Conservation (phyloP, 139 green algal species). For the Tetradesmus lagerheimii region DNA sequence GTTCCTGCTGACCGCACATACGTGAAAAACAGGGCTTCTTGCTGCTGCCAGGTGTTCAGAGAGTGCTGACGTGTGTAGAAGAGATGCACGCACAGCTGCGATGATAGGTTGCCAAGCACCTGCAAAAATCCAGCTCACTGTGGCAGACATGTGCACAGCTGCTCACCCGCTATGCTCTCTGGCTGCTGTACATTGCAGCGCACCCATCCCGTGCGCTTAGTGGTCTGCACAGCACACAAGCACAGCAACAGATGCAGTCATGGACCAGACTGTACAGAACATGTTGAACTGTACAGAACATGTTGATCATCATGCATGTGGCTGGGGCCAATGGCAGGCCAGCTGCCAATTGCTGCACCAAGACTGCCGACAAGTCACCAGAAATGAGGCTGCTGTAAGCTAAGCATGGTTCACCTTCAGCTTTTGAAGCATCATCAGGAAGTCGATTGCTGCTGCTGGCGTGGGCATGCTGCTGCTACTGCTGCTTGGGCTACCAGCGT, state of each 20-base stretch:
- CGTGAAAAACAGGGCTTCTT: no score
- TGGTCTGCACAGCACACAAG: slow-evolving; percentile 66
- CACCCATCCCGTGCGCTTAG: slow-evolving; percentile 93
- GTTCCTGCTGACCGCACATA: no score
- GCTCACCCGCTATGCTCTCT: slow-evolving; percentile 88
- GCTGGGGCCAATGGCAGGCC: no score
- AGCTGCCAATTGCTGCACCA: not conserved
- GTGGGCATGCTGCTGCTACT: slow-evolving; percentile 43
- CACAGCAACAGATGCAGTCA: not conserved
- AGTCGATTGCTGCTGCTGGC: slow-evolving; percentile 73
- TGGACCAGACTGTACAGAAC: no score
- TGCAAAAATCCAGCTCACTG: not conserved
- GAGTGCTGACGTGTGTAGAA: no score
- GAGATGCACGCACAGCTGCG: no score
- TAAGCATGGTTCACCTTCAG: slow-evolving; percentile 69
- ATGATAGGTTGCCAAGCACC: not conserved
- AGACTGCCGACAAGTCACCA: not conserved
- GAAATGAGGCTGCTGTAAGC: not conserved
- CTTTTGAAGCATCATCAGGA: slow-evolving; percentile 80
- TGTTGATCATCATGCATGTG: no score
- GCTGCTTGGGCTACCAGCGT: not conserved
- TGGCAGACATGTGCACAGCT: not conserved
- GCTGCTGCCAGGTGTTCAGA: no score
- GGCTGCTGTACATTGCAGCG: slow-evolving; percentile 74
- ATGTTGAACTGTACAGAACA: not conserved